phyloP scores from a whole-genome alignment of 768 basidiomycete genomes.

The Auricularia heimuer region DNA sequence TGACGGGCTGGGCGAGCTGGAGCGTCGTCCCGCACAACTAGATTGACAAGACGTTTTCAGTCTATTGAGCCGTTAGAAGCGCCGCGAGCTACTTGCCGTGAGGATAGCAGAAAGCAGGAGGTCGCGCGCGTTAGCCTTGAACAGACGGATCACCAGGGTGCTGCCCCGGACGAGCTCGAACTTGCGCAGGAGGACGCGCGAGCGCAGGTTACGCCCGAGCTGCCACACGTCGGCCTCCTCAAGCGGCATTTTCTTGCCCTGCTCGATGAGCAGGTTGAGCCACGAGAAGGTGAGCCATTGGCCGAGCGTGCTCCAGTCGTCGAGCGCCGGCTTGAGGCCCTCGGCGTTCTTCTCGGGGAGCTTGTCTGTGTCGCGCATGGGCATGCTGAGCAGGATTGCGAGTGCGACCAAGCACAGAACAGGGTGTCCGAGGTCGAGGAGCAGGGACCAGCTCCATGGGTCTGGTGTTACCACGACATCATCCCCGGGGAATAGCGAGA shows the following conservation, averaged over 20 bases:
- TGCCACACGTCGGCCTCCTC: slow-evolving; percentile 1
- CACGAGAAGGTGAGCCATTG: background rate
- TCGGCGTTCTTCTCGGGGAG: background rate
- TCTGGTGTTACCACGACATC: background rate
- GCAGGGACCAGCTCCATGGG: background rate
- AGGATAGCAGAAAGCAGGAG: background rate
- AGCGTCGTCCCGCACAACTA: too few species aligned
- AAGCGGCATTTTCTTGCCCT: background rate
- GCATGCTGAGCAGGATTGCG: background rate
- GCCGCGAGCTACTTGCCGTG: too few species aligned
- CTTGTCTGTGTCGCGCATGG: background rate
- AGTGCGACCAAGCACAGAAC: background rate
- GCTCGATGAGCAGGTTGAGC: background rate
- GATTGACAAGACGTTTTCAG: too few species aligned
- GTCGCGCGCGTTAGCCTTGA: background rate
- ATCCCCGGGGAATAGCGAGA: background rate
- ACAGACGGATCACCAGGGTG: background rate
- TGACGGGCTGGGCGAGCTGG: background rate
- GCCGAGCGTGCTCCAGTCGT: background rate
- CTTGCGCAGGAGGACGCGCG: background rate
- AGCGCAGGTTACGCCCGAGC: background rate
- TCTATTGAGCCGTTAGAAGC: too few species aligned
- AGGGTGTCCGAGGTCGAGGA: background rate
- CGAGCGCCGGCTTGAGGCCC: background rate
- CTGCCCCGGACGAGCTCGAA: background rate